Base-by-base conservation (phyloP, 352 stramenopile genomes). In the Globisporangium abappressorium region DNA sequence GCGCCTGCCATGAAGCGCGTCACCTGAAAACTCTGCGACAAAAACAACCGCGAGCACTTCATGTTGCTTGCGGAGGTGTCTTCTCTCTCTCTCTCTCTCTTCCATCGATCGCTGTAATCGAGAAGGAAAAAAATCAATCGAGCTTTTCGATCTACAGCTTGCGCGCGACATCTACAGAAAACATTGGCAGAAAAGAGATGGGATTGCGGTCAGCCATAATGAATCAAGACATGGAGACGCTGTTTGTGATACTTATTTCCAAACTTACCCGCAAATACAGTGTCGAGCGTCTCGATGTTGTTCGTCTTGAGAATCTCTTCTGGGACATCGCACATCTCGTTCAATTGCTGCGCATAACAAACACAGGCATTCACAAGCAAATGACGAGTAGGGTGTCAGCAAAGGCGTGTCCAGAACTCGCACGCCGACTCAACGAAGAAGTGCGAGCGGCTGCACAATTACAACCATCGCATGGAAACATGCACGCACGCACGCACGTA, bases 301-400 rank as follows among this genome's bases (percentile, higher is more conserved):
- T 95, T 92, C 36, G 82, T 75, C 56, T 89, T 80, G 30, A 95
- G 64, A 47, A 93, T 82, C 28, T 93, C 87, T 22, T 76, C 64
- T n/a, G 87, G 79, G 60, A 95, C 66, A 73, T 95, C 87, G 65
- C 80, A 85, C 79, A 93, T 80, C 73, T 95, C 87, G 64, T 95
- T 94, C 56, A 94, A 69, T 71, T 94, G 71, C 87, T 94, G 55
- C 20, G 34, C 18, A 30, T 46, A 46, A 5, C 15, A 30, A 7
- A 56, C 9, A 68, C 30, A 60, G 1, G 43, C 20, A 24, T 46
- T 20, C 33, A 57, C 22, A 57, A 30, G 34, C 11, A 34, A 36
- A 28, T 30, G 20, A 55, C 8, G n/a, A 55, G 47, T 15, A 26
- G n/a, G 9, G 30, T 22, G 34, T 49, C 26, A 65, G 14, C 22